Base-by-base conservation (phyloP, 2,329 filamentous ascomycete genomes). In the Aspergillus puulaauensis region DNA sequence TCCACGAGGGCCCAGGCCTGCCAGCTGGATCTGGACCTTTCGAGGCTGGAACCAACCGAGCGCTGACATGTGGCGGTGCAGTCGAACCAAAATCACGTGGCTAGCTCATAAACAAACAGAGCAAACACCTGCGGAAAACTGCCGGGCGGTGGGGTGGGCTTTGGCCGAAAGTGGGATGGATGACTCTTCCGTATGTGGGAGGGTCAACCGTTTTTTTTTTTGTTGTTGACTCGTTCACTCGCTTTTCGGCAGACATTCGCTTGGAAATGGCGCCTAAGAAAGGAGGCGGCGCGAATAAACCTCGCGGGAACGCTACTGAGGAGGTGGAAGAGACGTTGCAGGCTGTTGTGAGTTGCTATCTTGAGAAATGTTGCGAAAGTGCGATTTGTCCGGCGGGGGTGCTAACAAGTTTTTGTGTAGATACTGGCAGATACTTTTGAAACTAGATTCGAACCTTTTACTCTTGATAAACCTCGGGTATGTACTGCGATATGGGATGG, bases 371-470 rank as follows among this genome's bases (percentile, higher is more conserved):
- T 12, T n/a, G 31, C 35, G 47, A 43, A 51, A 17, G n/a, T 8
- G 23, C 17, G 21, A 24, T 52, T 21, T 35, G 8, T 37, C 31
- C 12, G 8, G 27, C 27, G 1, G 27, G 27, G 27, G 52, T 48
- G 41, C 64, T 68, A 41, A 68, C 53, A 27, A 40, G 9, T 31
- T 4, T 48, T 47, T 43, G 39, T 43, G 24, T 69, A 95, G 90
- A 83, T 99, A 58, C 86, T 99, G 63, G 90, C 93, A 64, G 95
- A 99, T 80, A 93, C 91, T 1, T 99, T 96, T 73, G 93, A 98
- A 75, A 92, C 91, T 48, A 83, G 91, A 73, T 99, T 96, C 77
- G 86, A 83, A 66, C 95, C 95, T 0, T 95, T 98, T 71, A 93
- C 92, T 0, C 79, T 96, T 57, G 90, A 96, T 73, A 90, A 85